These are phyloP conservation scores for Tricholoma furcatifolium DNA, from an alignment of 768 basidiomycete species.

Conservation along the genomic window DNA sequence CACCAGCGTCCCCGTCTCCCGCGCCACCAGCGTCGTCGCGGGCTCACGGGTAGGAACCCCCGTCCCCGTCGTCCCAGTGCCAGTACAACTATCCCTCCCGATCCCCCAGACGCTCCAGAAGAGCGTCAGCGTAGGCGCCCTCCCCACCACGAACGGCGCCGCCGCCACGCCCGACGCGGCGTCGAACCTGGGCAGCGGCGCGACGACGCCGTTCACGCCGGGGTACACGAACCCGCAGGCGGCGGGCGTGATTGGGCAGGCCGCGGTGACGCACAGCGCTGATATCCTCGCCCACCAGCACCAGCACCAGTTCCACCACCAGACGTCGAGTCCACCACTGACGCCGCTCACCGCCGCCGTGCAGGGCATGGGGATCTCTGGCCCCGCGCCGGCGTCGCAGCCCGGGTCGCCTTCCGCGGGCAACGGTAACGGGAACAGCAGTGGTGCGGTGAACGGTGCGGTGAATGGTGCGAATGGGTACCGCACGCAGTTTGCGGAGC, in stretches of 20 bases:
- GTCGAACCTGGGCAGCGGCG: neutral
- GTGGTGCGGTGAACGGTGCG: no score
- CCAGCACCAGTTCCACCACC: neutral
- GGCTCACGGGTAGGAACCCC: slow-evolving; percentile 32
- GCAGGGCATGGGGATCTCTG: slow-evolving; percentile 22
- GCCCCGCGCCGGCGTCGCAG: no score
- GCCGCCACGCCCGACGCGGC: neutral
- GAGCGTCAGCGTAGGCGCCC: neutral
- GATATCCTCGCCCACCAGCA: neutral
- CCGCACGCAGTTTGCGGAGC: slow-evolving; percentile 22
- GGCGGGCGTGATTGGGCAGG: neutral
- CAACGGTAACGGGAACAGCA: slow-evolving; percentile 19
- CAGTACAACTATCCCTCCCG: neutral
- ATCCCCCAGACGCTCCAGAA: neutral
- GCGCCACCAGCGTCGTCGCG: slow-evolving; percentile 30
- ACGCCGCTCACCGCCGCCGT: slow-evolving; percentile 24
- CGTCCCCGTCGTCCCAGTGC: neutral
- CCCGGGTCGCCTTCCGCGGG: no score
- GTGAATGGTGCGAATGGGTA: no score
- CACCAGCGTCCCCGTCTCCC: slow-evolving; percentile 33
- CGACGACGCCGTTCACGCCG: slow-evolving; percentile 20
- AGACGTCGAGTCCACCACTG: slow-evolving; percentile 12
- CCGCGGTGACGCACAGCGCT: neutral
- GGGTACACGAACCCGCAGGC: slow-evolving; percentile 14
- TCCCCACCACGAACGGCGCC: neutral